Evolutionary conservation across 768 basidiomycete genomes (phyloP).

Genomic region (Ephemerocybe angulata): DNA sequence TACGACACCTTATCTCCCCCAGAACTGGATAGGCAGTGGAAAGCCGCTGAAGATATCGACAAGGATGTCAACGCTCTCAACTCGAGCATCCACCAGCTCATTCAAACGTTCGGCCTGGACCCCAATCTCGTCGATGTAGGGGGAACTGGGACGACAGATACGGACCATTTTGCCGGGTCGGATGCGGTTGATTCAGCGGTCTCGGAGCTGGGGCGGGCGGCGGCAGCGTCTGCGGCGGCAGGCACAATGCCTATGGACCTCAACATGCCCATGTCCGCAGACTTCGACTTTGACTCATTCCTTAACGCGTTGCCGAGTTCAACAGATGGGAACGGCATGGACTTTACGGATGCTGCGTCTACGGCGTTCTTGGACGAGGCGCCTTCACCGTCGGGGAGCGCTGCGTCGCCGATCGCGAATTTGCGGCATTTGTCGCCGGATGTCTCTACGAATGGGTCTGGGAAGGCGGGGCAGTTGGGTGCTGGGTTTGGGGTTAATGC

Average conservation of each 20-base stretch:
- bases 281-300: conserved; percentile 28
- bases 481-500: conserved; percentile 6
- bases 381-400: conserved; percentile 19
- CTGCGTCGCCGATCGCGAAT: conserved; percentile 21
- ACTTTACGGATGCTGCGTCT: conserved; percentile 15
- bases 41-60: conserved; percentile 59
- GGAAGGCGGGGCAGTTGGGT: conserved; percentile 12
- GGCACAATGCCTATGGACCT: conserved; percentile 3
- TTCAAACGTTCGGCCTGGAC: conserved; percentile 68
- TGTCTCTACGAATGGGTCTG: conserved; percentile 10
- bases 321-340: not conserved
- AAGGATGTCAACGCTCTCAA: conserved; percentile 71
- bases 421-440: conserved; percentile 21
- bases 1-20: conserved; percentile 17
- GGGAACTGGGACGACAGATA: not conserved
- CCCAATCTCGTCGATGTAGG: conserved; percentile 28
- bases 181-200: not conserved
- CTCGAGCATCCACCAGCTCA: conserved; percentile 64
- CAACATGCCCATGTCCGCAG: conserved; percentile 3
- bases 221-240: conserved; percentile 1
- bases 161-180: not conserved
- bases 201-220: too few species aligned
- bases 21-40: conserved; percentile 53
- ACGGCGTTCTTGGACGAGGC: conserved; percentile 28
- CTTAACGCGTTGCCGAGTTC: conserved; percentile 15